Base-by-base conservation (phyloP, 257 asterid genomes). In the Solanum bulbocastanum region DNA sequence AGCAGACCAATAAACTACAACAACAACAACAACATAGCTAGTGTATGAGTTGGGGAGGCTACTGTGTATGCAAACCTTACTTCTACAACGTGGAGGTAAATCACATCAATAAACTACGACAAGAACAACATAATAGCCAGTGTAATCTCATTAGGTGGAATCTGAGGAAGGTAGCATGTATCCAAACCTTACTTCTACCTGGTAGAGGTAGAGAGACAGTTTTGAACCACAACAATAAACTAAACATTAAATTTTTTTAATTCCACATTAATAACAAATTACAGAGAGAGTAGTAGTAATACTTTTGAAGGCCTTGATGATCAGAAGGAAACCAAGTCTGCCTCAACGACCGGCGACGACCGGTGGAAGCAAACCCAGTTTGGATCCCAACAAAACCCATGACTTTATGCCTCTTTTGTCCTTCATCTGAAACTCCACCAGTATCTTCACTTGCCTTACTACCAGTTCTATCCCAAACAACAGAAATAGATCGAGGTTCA, bases 381-480 rank as follows among this genome's bases (percentile, higher is more conserved):
- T 94, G 98, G 86, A 97, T 91, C 73, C 99, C 99, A 56, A 97
- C 99, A 87, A 97, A 96, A 10, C 98, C 99, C 98, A 94, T 97
- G 36, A 91, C 95, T 88, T 97, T 97, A 83, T 91, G 91, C 88
- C 99, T 96, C 90, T 93, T 93, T 11, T 44, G 93, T 88, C 92
- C 94, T 85, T 78, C 92, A 89, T 90, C 92, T 22, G 74, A 83
- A 60, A 74, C 33, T 81, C 88, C 93, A 78, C 27, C 89, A 84
- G 58, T 42, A 69, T 49, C 33, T 79, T 33, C 85, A 85, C 58
- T 84, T 71, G 3, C 68, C 10, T 49, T 83, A 60, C 92, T 79
- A 65, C 89, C 75, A 58, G 91, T 90, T 86, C 81, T 93, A 75
- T 96, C 99, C 99, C 99, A 97, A 18, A 90, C 90, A 39, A 97